These are phyloP conservation scores for Kwoniella newhampshirensis DNA, from an alignment of 768 basidiomycete genomes.

Conservation along the genomic window DNA sequence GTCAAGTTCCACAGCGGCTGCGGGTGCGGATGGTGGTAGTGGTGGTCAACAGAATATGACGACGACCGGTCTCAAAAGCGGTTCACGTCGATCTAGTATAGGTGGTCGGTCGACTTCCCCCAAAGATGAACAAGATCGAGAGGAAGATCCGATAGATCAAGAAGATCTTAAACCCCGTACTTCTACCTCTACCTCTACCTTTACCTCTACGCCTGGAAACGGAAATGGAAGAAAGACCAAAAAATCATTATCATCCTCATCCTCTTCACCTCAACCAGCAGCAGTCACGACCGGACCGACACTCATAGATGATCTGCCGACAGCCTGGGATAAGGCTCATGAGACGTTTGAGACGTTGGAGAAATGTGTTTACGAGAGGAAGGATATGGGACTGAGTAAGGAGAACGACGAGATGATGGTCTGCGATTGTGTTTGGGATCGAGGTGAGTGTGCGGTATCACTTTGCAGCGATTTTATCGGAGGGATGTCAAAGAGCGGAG, in stretches of 20 bases:
- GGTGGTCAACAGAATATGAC: too few species aligned
- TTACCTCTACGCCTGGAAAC: not conserved
- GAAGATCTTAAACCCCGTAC: conserved; percentile 23
- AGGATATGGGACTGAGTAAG: conserved; percentile 78
- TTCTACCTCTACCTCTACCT: conserved; percentile 5
- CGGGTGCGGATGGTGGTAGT: not conserved
- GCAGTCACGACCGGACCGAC: conserved; percentile 3
- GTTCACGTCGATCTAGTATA: too few species aligned
- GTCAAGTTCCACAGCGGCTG: not conserved
- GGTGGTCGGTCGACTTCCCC: too few species aligned
- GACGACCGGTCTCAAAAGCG: not conserved
- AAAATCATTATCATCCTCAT: conserved; percentile 5
- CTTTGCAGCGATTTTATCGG: too few species aligned
- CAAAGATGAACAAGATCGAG: too few species aligned
- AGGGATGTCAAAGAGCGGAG: too few species aligned
- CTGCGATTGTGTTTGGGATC: conserved; percentile 85
- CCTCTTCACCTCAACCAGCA: not conserved
- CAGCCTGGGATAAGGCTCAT: conserved; percentile 71
- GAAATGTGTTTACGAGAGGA: conserved; percentile 82
- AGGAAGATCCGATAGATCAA: conserved; percentile 6
- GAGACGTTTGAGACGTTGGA: conserved; percentile 70
- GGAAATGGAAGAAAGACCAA: conserved; percentile 8
- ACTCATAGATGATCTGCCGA: conserved; percentile 76
- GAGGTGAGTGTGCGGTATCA: conserved; percentile 67
- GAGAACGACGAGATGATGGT: conserved; percentile 89